Conservation (phyloP, 176 grass and related monocot genomes). For the Zizania latifolia region DNA sequence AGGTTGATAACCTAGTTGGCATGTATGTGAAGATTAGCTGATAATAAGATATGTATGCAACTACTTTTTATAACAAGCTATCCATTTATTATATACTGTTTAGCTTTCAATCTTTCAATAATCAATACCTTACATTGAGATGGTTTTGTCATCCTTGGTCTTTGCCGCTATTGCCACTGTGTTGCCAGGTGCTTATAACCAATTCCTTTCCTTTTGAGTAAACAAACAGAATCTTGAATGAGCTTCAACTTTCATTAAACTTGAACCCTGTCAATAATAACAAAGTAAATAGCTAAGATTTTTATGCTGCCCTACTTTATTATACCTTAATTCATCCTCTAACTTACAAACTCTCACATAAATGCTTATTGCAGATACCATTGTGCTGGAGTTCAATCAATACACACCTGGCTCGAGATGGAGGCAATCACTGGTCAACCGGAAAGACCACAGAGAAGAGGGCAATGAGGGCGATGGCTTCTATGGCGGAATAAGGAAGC, state of each 20-base stretch:
- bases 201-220: neutral
- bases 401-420: slow-evolving; percentile 88
- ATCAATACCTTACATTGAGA: neutral
- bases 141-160: neutral
- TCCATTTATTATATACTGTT: neutral
- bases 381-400: slow-evolving; percentile 87
- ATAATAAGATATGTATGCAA: neutral
- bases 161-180: neutral
- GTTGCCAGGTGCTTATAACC: neutral
- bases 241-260: neutral
- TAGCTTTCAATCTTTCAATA: too few species aligned
- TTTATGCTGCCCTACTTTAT: neutral
- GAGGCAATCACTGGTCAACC: slow-evolving; percentile 55
- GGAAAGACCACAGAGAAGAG: slow-evolving; percentile 75
- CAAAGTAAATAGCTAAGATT: neutral
- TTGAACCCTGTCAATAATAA: neutral
- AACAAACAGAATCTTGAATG: neutral
- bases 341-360: neutral
- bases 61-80: neutral
- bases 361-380: slow-evolving; percentile 37
- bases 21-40: slow-evolving; percentile 13
- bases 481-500: slow-evolving; percentile 82
- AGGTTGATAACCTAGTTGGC: neutral
- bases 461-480: slow-evolving; percentile 85
- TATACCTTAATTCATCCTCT: neutral